Evolutionary conservation across 768 basidiomycete genomes (phyloP).

Genomic region (Pilatotrama ljubarskyi): DNA sequence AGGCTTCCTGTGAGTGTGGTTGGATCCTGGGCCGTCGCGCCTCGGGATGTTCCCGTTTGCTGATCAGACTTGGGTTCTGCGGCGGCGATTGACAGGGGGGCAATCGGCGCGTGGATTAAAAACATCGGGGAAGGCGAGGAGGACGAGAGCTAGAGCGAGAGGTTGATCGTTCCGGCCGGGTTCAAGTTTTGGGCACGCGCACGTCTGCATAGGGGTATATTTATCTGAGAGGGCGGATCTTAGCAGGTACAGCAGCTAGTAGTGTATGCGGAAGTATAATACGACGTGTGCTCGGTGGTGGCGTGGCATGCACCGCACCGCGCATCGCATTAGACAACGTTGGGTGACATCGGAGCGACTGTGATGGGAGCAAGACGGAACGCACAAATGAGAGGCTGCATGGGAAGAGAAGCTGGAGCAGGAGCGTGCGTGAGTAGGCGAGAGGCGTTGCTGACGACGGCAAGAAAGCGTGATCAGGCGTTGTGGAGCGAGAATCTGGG

Average conservation of each 20-base stretch:
- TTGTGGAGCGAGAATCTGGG: not conserved
- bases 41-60: not conserved
- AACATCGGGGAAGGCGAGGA: slow-evolving; percentile 65
- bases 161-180: not conserved
- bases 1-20: slow-evolving; percentile 82
- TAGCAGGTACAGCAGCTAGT: not conserved
- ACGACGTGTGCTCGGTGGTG: not conserved
- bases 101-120: slow-evolving; percentile 97
- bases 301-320: slow-evolving; percentile 4
- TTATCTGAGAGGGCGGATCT: slow-evolving; percentile 10
- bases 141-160: slow-evolving; percentile 26
- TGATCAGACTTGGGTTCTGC: not conserved
- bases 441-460: no score
- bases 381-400: not conserved
- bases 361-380: slow-evolving; percentile 1
- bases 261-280: slow-evolving; percentile 22
- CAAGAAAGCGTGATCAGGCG: not conserved
- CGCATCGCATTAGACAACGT: not conserved
- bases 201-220: slow-evolving; percentile 1
- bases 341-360: not conserved
- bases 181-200: slow-evolving; percentile 5
- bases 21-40: no score
- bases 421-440: not conserved
- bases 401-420: not conserved
- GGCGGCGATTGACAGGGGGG: slow-evolving; percentile 53